Conservation (phyloP, 2,329 filamentous ascomycete genomes). For the Chaetomium globosum region DNA sequence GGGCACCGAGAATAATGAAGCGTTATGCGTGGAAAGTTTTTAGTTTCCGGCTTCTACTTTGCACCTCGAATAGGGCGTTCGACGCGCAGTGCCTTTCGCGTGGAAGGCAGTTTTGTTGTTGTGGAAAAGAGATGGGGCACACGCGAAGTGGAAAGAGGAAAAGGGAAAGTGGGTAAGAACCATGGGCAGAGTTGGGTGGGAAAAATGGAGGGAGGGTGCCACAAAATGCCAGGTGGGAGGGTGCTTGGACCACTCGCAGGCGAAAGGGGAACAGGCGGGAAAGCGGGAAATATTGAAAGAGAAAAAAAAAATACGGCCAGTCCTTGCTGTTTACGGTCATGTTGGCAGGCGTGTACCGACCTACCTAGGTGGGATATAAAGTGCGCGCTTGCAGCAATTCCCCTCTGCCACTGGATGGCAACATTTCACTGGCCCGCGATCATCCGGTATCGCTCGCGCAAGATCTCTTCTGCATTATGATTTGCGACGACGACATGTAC, state of each 20-base stretch:
- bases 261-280: conserved; percentile 19
- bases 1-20: conserved; percentile 14
- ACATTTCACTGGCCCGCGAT: conserved; percentile 10
- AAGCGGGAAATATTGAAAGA: conserved; percentile 22
- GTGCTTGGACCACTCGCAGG: conserved; percentile 27
- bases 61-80: conserved; percentile 3
- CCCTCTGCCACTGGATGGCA: conserved; percentile 7
- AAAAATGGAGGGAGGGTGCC: conserved; percentile 34
- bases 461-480: not conserved
- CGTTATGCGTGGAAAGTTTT: conserved; percentile 3
- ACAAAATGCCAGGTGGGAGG: conserved; percentile 33
- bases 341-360: not conserved
- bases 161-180: conserved; percentile 37
- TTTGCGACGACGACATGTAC: not conserved
- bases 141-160: conserved; percentile 29
- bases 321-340: conserved; percentile 21
- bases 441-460: conserved; percentile 29
- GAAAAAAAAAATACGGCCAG: conserved; percentile 15
- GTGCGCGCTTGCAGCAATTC: conserved; percentile 9
- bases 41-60: conserved; percentile 18
- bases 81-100: conserved; percentile 3
- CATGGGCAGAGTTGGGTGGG: conserved; percentile 33
- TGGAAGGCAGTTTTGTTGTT: conserved; percentile 11
- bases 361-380: conserved; percentile 24
- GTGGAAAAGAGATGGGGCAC: conserved; percentile 31